These are phyloP conservation scores for Trichosporon inkin DNA, from an alignment of 1,284 basidiomycete species.

Conservation along the genomic window DNA sequence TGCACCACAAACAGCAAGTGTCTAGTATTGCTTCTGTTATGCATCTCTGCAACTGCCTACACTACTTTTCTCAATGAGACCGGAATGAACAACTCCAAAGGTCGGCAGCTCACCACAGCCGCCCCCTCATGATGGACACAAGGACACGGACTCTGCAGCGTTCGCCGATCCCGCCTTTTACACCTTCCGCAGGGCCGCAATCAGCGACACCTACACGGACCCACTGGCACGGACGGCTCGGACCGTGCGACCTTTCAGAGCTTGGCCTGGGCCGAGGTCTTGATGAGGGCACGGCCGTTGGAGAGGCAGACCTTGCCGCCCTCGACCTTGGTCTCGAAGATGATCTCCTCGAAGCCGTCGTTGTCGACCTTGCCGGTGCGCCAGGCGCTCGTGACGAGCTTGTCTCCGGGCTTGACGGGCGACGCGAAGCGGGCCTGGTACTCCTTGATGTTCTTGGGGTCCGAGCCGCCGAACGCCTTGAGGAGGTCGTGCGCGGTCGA, in stretches of 20 bases:
- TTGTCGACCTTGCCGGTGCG: conserved; percentile 20
- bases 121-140: too few relatives aligned
- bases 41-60: too few relatives aligned
- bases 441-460: conserved; percentile 23
- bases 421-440: conserved; percentile 23
- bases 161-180: too few relatives aligned
- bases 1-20: too few relatives aligned
- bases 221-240: too few relatives aligned
- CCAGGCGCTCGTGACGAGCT: conserved; percentile 20
- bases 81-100: too few relatives aligned
- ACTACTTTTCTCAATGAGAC: too few relatives aligned
- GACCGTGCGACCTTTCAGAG: conserved; percentile 5
- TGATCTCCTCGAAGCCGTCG: conserved; percentile 24
- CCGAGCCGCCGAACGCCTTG: conserved; percentile 15
- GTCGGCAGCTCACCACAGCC: too few relatives aligned
- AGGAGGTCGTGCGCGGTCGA: conserved; percentile 22
- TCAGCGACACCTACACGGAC: too few relatives aligned
- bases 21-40: too few relatives aligned
- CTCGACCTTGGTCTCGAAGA: conserved; percentile 20
- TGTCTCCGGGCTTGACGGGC: conserved; percentile 24
- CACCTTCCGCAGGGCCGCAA: too few relatives aligned
- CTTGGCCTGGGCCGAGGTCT: conserved; percentile 15
- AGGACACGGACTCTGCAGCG: too few relatives aligned
- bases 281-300: conserved; percentile 23
- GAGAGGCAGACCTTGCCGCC: conserved; percentile 18